Base-by-base conservation (phyloP, 2,329 filamentous ascomycete species). In the Talaromyces amestolkiae region DNA sequence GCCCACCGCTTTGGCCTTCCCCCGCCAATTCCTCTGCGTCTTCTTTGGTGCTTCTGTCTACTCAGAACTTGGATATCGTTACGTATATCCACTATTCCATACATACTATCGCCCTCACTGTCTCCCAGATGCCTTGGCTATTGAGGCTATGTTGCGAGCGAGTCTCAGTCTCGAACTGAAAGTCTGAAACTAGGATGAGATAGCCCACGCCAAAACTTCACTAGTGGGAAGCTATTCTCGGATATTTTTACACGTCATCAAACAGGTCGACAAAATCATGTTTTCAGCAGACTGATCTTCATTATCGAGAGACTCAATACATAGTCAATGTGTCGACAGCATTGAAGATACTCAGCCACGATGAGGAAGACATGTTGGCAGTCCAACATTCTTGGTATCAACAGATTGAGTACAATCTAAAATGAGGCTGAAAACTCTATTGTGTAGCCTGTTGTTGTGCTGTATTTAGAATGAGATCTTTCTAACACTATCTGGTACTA, bases 211-310 rank as follows among this genome's bases (percentile, higher is more conserved):
- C 53, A 31, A 15, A 37, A 31, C 33, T 56, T 37, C 53, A 56
- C 53, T 56, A 37, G 51, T 56, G 51, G 53, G 53, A 56, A 17
- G 53, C 53, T 56, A 56, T 56, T 39, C 53, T 56, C 33, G 33
- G 33, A 37, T 22, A n/a, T 15, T 56, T 39, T 37, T 37, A 56
- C 53, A 56, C 53, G 53, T 56, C 53, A 56, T 37, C 53, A 56
- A 19, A 19, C 37, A n/a, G 33, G 17, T 37, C n/a, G n/a, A 22
- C 19, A 1, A 56, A 56, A 56, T 39, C 31, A 37, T 56, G 31
- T 37, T 56, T 56, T 53, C 27, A 35, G 9, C 11, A 33, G 37
- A 9, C 31, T 37, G 27, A 37, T 56, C 33, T 39, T 22, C n/a
- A 22, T 15, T 17, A 51, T 56, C n/a, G 33, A 22, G 24, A 19